Conservation (phyloP, 305 asterid genomes). For the Solanum hybrid region DNA sequence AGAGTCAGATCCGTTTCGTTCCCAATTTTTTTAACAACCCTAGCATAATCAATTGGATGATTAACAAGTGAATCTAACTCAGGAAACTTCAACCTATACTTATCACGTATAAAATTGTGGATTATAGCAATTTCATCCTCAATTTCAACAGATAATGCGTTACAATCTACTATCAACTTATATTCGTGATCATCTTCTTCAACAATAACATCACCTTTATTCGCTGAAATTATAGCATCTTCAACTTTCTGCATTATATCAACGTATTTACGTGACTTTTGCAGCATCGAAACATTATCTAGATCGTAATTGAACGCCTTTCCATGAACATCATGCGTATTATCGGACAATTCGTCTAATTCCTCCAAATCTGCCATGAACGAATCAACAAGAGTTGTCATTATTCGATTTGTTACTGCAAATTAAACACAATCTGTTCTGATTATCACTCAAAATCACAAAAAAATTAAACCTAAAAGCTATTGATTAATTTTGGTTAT, state of each 20-base stretch:
- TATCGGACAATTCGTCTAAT: background rate
- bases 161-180: constrained; percentile 78
- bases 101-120: constrained; percentile 82
- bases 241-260: constrained; percentile 57
- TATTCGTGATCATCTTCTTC: constrained; percentile 79
- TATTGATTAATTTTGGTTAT: background rate
- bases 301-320: background rate
- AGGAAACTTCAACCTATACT: constrained; percentile 70
- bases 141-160: constrained; percentile 68
- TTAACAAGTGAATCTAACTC: constrained; percentile 81
- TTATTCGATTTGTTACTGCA: no score
- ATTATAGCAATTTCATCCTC: constrained; percentile 69
- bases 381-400: constrained; percentile 36
- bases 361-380: constrained; percentile 35
- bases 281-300: background rate
- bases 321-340: background rate
- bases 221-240: constrained; percentile 39
- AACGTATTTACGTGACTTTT: background rate
- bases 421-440: background rate
- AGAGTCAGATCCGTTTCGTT: constrained; percentile 75
- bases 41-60: constrained; percentile 86
- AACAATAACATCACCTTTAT: constrained; percentile 34
- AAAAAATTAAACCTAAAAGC: no score
- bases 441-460: background rate
- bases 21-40: constrained; percentile 69